Conservation (phyloP, 2,329 filamentous ascomycete genomes). For the Neonectria hederae region DNA sequence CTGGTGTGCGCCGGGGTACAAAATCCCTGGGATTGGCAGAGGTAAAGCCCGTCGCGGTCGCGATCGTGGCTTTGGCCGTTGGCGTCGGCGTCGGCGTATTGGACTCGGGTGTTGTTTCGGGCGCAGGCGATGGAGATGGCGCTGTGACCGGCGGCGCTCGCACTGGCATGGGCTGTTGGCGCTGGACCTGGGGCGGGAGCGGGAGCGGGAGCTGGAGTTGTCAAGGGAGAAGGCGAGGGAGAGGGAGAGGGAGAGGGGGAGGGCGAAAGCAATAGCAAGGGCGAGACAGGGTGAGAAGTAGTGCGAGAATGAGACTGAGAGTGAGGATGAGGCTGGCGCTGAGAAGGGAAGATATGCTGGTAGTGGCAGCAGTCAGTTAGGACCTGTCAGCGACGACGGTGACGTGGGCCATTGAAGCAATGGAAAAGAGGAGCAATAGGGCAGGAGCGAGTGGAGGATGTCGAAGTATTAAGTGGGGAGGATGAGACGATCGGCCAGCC, state of each 20-base stretch:
- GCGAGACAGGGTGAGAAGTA: not conserved
- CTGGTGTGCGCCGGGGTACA: conserved; percentile 11
- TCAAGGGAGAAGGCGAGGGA: conserved; percentile 10
- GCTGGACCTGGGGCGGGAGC: not conserved
- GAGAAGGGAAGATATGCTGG: conserved; percentile 34
- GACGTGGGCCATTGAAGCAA: conserved; percentile 39
- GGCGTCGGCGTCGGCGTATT: not conserved
- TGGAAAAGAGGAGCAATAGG: conserved; percentile 15
- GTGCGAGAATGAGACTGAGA: not conserved
- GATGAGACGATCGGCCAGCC: conserved; percentile 17
- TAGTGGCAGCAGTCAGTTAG: conserved; percentile 25
- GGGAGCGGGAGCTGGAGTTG: not conserved
- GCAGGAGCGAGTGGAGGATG: conserved; percentile 17
- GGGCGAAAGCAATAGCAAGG: not conserved
- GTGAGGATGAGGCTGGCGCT: conserved; percentile 4
- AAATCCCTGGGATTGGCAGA: conserved; percentile 11
- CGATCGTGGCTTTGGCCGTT: conserved; percentile 9
- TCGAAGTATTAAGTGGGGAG: conserved; percentile 16
- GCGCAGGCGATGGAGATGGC: not conserved
- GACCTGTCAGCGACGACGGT: conserved; percentile 41
- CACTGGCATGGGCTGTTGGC: conserved; percentile 7
- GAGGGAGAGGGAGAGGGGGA: conserved; percentile 11
- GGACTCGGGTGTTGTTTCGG: not conserved
- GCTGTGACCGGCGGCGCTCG: conserved; percentile 17
- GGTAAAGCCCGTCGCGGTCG: conserved; percentile 16